Percentiles rank a stretch among this genome's conserved stretches.
These are phyloP conservation scores for Royoungia palumana DNA, from an alignment of 768 basidiomycete genomes.

Conservation along the genomic window DNA sequence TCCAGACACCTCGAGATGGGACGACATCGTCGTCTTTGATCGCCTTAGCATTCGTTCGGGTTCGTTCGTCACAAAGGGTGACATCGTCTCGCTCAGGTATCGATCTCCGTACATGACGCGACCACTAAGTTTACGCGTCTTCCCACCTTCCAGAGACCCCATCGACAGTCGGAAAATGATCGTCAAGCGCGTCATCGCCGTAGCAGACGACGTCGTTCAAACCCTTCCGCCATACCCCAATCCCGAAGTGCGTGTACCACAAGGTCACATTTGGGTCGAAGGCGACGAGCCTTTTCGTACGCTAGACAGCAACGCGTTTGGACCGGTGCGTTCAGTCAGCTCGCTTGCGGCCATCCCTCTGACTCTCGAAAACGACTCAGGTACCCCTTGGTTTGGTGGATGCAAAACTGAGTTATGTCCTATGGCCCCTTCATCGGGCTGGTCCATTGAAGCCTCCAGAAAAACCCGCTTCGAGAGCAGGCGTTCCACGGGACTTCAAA, in stretches of 20 bases:
- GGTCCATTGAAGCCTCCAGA: conserved; percentile 34
- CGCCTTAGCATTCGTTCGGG: conserved; percentile 40
- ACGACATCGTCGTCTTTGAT: conserved; percentile 65
- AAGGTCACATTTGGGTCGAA: conserved; percentile 74
- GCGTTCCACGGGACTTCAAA: conserved; percentile 18
- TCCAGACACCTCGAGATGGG: conserved; percentile 59
- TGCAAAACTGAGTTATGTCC: conserved; percentile 45
- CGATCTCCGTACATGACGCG: conserved; percentile 1
- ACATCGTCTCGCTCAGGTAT: conserved; percentile 64
- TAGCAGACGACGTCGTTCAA: conserved; percentile 59
- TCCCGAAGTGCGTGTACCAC: conserved; percentile 49
- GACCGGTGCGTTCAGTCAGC: conserved; percentile 46
- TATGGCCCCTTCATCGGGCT: conserved; percentile 51
- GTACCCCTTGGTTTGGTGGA: conserved; percentile 49
- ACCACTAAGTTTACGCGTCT: too few species aligned
- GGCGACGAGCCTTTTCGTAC: conserved; percentile 43
- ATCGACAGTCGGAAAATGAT: conserved; percentile 47
- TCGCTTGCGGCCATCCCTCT: too few species aligned
- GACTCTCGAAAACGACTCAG: conserved; percentile 1
- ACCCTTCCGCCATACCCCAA: conserved; percentile 70
- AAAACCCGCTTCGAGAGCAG: conserved; percentile 13
- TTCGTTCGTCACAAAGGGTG: conserved; percentile 46
- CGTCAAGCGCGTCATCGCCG: conserved; percentile 64
- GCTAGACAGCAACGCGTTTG: conserved; percentile 70
- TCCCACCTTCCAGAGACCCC: conserved; percentile 49